Conservation (phyloP, 2,329 filamentous ascomycete species). For the Alternaria infectoria region DNA sequence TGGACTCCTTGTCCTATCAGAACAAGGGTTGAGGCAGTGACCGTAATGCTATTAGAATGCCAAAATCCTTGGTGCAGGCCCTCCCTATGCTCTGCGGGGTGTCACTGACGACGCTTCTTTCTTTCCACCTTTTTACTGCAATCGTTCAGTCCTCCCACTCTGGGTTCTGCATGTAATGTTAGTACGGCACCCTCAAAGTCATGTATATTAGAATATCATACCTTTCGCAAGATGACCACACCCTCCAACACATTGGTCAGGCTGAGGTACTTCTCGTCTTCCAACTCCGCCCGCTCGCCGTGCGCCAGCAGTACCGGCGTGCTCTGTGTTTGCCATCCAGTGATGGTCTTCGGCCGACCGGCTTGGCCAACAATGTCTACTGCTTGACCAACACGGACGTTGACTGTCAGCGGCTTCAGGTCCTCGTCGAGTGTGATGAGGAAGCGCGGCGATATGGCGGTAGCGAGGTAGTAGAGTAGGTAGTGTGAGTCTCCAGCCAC, state of each 20-base stretch:
- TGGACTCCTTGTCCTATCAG: background rate
- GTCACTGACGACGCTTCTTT: background rate
- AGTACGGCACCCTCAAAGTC: constrained; percentile 6
- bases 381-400: constrained; percentile 95
- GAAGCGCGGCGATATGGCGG: constrained; percentile 96
- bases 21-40: background rate
- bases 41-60: constrained; percentile 40
- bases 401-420: constrained; percentile 90
- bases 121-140: background rate
- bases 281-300: constrained; percentile 93
- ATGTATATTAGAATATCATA: constrained; percentile 54
- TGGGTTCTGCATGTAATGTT: constrained; percentile 48
- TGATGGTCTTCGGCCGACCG: constrained; percentile 97
- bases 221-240: constrained; percentile 95
- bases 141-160: constrained; percentile 52
- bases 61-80: constrained; percentile 21
- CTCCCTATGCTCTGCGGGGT: constrained; percentile 1
- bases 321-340: constrained; percentile 98
- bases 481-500: constrained; percentile 79
- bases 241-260: constrained; percentile 91
- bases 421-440: constrained; percentile 95
- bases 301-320: constrained; percentile 96
- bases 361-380: constrained; percentile 98
- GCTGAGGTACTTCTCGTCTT: constrained; percentile 96
- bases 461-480: constrained; percentile 95